phyloP scores from a whole-genome alignment of 108 stramenopile species.

The Cyclotella baltica region DNA sequence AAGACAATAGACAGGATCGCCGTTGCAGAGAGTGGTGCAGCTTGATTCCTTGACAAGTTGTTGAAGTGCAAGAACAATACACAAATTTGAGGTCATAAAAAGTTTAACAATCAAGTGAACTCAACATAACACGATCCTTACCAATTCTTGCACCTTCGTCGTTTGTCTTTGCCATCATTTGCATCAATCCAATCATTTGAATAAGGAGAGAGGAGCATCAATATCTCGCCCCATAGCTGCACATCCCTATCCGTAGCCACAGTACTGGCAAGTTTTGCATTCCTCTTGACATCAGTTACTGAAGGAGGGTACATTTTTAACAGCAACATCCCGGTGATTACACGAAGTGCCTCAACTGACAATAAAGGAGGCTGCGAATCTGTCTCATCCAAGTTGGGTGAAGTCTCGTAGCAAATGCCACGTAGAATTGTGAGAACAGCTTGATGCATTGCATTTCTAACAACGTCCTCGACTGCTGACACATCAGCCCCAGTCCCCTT shows the following conservation, averaged over 20 bases:
- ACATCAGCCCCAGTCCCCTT: not conserved
- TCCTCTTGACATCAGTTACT: not conserved
- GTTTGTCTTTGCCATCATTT: not conserved
- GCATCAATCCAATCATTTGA: conserved; percentile 18
- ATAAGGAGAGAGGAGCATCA: conserved; percentile 38
- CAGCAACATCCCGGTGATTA: conserved; percentile 51
- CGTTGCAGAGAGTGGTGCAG: conserved; percentile 57
- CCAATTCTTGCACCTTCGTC: conserved; percentile 29
- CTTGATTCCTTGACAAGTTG: conserved; percentile 25
- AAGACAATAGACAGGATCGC: conserved; percentile 65
- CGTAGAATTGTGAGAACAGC: conserved; percentile 30
- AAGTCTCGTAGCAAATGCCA: conserved; percentile 33
- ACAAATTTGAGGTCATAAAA: not conserved
- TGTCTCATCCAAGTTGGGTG: not conserved
- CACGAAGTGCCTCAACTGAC: conserved; percentile 44
- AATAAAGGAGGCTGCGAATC: conserved; percentile 18
- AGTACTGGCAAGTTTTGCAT: not conserved
- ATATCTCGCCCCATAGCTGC: conserved; percentile 43
- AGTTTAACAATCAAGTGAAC: not conserved
- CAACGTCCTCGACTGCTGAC: not conserved
- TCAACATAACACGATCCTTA: not conserved
- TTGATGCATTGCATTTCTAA: conserved; percentile 29
- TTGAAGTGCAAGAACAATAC: not conserved
- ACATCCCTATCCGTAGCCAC: conserved; percentile 3
- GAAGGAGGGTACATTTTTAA: conserved; percentile 39